Evolutionary conservation across 148 eudicot genomes (phyloP), one percentile per base, ranked within the genome.

Genomic region (Rhododendron molle): DNA sequence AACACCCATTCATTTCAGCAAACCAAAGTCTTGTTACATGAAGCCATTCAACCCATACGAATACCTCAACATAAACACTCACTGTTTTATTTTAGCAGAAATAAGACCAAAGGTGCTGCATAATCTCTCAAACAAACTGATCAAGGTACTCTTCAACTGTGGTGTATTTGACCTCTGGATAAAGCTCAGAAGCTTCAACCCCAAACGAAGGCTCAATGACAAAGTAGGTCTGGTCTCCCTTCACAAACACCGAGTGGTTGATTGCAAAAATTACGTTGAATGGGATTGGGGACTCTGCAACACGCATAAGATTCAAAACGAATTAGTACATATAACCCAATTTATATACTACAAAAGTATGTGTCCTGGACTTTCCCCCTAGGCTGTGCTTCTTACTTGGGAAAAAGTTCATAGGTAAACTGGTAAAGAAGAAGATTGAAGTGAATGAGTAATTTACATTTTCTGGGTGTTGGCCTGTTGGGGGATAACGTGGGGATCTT

Each of bases 101-200:
- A 84, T 7, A 84, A 84, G 58, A 77, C 2, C 44, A 26, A 28
- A 44, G 20, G 72, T 12, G 40, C 4, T 38, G 0, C 3, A 71
- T 28, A 47, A 12, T 36, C 52, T 76, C 86, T 91, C 76, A 92
- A 60, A 86, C 89, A 84, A 91, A 90, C 49, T 56, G 89, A 69
- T 86, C 71, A 60, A 95, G 93, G 87, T 89, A 91, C 62, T 93
- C 93, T 20, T 94, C 94, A 18, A 92, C 90, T 2, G 93, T 91
- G 32, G 92, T 90, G 90, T 94, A 95, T 79, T 91, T 89, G n/a
- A 95, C 93, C 85, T 94, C 97, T 0, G 97, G 95, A 86, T 94
- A 95, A 18, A 95, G 92, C 88, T 90, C 91, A 23, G 98, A 89
- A 79, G 97, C 96, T 87, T 95, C 97, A 34, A 92, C 92, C 30